These are phyloP conservation scores for Rubia occidens DNA, from an alignment of 305 asterid genomes.

Conservation along the genomic window DNA sequence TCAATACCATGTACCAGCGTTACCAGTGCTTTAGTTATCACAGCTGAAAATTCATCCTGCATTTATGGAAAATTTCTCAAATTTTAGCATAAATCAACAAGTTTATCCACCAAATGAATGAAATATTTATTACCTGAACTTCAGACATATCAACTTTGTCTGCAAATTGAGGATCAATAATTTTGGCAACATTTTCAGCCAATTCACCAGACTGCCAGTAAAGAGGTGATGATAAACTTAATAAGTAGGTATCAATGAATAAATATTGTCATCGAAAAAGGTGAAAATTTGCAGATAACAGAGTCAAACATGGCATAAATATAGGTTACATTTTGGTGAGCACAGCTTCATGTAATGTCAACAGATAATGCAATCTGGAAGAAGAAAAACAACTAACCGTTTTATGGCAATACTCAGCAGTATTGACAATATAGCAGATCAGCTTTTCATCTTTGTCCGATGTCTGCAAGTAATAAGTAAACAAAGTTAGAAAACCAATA, in stretches of 20 bases:
- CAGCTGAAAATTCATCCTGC: slow-evolving; percentile 98
- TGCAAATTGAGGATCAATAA: slow-evolving; percentile 66
- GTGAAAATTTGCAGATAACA: neutral
- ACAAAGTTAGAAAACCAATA: slow-evolving; percentile 4
- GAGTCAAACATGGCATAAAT: neutral
- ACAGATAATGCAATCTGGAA: slow-evolving; percentile 3
- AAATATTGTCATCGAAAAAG: neutral
- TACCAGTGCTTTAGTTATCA: slow-evolving; percentile 77
- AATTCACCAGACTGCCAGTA: slow-evolving; percentile 71
- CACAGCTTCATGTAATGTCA: neutral
- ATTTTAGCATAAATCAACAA: neutral
- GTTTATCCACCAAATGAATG: slow-evolving; percentile 9
- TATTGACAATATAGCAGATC: slow-evolving; percentile 84
- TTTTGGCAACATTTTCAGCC: slow-evolving; percentile 89
- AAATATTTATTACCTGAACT: slow-evolving; percentile 62
- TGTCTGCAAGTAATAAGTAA: slow-evolving; percentile 42
- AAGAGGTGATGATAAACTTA: neutral
- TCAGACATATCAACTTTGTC: slow-evolving; percentile 89
- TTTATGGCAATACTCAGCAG: slow-evolving; percentile 93
- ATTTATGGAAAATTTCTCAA: slow-evolving; percentile 16
- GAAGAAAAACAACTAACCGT: slow-evolving; percentile 42
- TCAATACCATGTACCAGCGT: slow-evolving; percentile 93
- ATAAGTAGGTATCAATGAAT: neutral
- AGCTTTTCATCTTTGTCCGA: slow-evolving; percentile 87
- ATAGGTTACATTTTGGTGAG: neutral